Base-by-base conservation (phyloP, 2,329 filamentous ascomycete genomes). In the Diplodia sapinea region DNA sequence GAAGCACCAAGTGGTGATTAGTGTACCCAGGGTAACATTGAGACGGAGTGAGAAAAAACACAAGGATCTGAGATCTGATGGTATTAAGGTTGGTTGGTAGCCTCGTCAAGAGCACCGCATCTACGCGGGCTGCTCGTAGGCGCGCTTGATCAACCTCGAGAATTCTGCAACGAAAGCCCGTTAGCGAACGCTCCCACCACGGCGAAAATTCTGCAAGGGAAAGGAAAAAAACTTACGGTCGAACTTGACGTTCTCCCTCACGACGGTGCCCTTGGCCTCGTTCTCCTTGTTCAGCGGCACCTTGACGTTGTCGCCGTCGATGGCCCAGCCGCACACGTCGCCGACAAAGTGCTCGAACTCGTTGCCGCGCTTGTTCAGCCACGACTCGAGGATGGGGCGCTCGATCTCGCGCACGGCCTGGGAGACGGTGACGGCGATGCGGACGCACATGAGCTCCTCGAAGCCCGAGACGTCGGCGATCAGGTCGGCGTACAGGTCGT, bases 261-360 rank as follows among this genome's bases (percentile, higher is more conserved):
- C 94, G 79, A 96, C 91, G 51, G 92, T 89, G 80, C 94, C 94
- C 84, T 94, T 91, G 51, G 92, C 94, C 86, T 97, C 93, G 79
- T 97, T 97, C 82, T 99, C 95, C 77, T 95, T 92, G 84, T 99
- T 99, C 76, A 90, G 84, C 67, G 95, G 95, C 67, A 99, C 87
- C 79, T 88, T 87, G 70, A 97, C 89, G 70, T 76, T 81, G 49
- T 78, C 77, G 36, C 84, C 88, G 69, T 92, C 90, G 51, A 97
- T 85, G 74, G 87, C 87, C 93, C 94, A 99, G 71, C 91, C 92
- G 76, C 91, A 95, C 15, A 84, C 80, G 59, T 80, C 82, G 66
- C 78, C 79, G 17, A 84, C 80, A 67, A 84, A 85, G 68, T 81
- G 76, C 65, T 84, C 82, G 69, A 85, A 84, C 69, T 82, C 82